Conservation (phyloP, 139 green algal species). For the Marvania coccoides region DNA sequence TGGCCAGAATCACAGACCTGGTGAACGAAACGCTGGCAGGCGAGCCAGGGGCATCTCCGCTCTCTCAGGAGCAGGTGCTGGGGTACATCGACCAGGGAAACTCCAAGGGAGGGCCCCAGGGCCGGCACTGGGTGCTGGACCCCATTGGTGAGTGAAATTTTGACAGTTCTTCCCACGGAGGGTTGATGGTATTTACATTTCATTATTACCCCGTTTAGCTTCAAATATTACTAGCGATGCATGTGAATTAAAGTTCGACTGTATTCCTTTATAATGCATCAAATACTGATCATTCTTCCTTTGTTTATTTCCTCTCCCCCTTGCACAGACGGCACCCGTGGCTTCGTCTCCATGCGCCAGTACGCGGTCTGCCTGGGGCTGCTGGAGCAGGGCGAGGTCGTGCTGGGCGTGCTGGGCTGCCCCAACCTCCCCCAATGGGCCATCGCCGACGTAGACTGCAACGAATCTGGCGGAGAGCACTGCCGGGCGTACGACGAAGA, state of each 20-base stretch:
- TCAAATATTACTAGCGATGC: too few relatives aligned
- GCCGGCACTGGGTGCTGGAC: slow-evolving; percentile 89
- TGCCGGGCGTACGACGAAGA: slow-evolving; percentile 17
- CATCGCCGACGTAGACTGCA: slow-evolving; percentile 51
- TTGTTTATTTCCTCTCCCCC: too few relatives aligned
- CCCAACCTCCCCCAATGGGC: slow-evolving; percentile 80
- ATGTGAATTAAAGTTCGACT: too few relatives aligned
- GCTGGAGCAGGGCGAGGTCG: slow-evolving; percentile 64
- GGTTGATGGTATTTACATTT: too few relatives aligned
- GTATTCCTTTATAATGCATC: too few relatives aligned
- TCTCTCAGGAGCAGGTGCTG: slow-evolving; percentile 25
- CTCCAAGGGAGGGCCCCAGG: slow-evolving; percentile 55
- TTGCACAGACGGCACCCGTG: slow-evolving; percentile 84
- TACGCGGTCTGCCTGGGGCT: slow-evolving; percentile 91
- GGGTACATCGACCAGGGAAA: slow-evolving; percentile 67
- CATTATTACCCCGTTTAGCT: too few relatives aligned
- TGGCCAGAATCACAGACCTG: slow-evolving; percentile 74
- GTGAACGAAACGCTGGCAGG: slow-evolving; percentile 60
- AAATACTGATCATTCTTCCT: too few relatives aligned
- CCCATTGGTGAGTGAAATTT: too few relatives aligned
- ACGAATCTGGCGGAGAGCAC: slow-evolving; percentile 20
- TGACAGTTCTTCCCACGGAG: too few relatives aligned
- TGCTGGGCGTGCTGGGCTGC: slow-evolving; percentile 88
- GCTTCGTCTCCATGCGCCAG: slow-evolving; percentile 90
- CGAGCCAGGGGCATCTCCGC: not conserved